phyloP scores from a whole-genome alignment of 2,329 filamentous ascomycete genomes.

The Arachnopeziza araneosa region DNA sequence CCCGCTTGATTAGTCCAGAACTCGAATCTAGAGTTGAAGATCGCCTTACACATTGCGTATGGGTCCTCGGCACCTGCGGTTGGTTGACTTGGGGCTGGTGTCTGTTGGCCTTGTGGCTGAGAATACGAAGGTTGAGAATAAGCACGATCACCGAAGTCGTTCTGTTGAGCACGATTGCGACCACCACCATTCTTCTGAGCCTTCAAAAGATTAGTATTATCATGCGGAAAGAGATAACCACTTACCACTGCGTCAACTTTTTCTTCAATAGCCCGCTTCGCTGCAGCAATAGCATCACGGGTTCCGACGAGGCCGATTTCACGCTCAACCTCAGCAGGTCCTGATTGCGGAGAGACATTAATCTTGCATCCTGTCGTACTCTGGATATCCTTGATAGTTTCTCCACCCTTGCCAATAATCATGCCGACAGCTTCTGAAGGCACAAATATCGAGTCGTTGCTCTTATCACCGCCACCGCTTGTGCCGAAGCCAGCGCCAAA shows the following conservation, averaged over 20 bases:
- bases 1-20: neutral
- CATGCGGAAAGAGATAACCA: constrained; percentile 20
- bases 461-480: constrained; percentile 53
- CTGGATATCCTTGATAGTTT: constrained; percentile 94
- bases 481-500: constrained; percentile 37
- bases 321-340: constrained; percentile 71
- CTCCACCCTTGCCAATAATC: constrained; percentile 93
- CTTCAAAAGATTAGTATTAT: constrained; percentile 29
- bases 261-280: constrained; percentile 81
- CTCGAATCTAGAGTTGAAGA: neutral
- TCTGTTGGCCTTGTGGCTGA: constrained; percentile 35
- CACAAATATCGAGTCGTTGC: constrained; percentile 77
- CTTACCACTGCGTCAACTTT: constrained; percentile 86
- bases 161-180: constrained; percentile 38
- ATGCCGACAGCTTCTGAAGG: constrained; percentile 90
- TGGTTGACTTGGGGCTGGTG: constrained; percentile 33
- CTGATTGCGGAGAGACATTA: constrained; percentile 79
- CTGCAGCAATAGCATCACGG: constrained; percentile 69
- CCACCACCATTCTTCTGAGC: constrained; percentile 48
- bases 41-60: constrained; percentile 65
- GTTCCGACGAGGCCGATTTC: constrained; percentile 82
- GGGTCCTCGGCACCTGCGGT: constrained; percentile 53
- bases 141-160: constrained; percentile 50
- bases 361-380: constrained; percentile 85
- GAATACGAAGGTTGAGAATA: constrained; percentile 45